Conservation (phyloP, 139 green algal species). For the Deuterostichococcus epilithicus region DNA sequence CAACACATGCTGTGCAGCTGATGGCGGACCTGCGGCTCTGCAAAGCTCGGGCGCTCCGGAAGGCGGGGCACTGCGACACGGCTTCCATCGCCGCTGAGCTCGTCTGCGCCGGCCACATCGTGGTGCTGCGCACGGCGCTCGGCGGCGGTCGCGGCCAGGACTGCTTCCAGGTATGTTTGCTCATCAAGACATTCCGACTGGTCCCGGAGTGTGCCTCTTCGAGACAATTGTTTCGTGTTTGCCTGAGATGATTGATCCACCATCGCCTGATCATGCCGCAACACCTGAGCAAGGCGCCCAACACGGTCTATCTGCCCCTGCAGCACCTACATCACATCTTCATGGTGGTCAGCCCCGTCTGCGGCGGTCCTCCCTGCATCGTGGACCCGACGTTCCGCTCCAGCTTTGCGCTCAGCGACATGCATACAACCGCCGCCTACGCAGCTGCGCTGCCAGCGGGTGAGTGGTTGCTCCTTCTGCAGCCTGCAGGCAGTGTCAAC, state of each 20-base stretch:
- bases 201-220: no score
- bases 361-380: neutral
- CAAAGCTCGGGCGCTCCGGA: constrained; percentile 18
- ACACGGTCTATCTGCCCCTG: no score
- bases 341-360: constrained; percentile 19
- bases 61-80: constrained; percentile 34
- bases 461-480: constrained; percentile 17
- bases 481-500: constrained; percentile 40
- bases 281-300: no score
- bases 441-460: neutral
- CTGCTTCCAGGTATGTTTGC: constrained; percentile 17
- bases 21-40: constrained; percentile 30
- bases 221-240: no score
- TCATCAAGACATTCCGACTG: no score
- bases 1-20: constrained; percentile 24
- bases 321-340: constrained; percentile 36
- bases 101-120: constrained; percentile 27
- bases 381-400: constrained; percentile 25
- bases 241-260: no score
- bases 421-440: constrained; percentile 17
- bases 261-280: no score
- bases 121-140: constrained; percentile 21
- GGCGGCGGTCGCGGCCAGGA: constrained; percentile 23
- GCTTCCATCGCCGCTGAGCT: constrained; percentile 42
- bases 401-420: constrained; percentile 30